Conservation (phyloP, 345 rosid genomes). For the Kandelia obovata region DNA sequence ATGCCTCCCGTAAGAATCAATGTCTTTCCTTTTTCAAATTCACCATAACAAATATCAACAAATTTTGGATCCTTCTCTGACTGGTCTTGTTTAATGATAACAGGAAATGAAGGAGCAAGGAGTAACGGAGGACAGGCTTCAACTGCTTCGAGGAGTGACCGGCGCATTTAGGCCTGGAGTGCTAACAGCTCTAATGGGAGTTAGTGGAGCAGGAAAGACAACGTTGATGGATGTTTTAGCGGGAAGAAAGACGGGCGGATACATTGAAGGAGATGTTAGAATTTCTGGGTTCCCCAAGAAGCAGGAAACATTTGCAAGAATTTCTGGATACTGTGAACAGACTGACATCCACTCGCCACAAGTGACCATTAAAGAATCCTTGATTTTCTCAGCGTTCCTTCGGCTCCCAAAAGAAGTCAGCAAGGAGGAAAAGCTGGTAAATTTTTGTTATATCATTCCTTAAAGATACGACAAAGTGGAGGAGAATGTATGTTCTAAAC, state of each 20-base stretch:
- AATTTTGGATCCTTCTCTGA: slow-evolving; percentile 1
- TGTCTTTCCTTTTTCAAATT: too few species aligned
- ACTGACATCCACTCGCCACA: slow-evolving; percentile 62
- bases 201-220: slow-evolving; percentile 71
- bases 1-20: slow-evolving; percentile 64
- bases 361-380: slow-evolving; percentile 50
- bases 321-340: slow-evolving; percentile 64
- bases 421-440: slow-evolving; percentile 21
- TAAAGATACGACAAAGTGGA: neutral
- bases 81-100: neutral
- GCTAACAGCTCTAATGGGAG: slow-evolving; percentile 66
- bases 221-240: slow-evolving; percentile 72
- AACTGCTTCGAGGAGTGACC: slow-evolving; percentile 47
- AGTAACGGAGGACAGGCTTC: slow-evolving; percentile 39
- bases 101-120: slow-evolving; percentile 48
- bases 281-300: slow-evolving; percentile 52
- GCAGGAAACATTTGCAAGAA: slow-evolving; percentile 54
- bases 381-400: slow-evolving; percentile 45
- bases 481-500: neutral
- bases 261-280: slow-evolving; percentile 46
- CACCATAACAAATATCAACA: neutral
- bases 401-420: slow-evolving; percentile 22
- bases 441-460: neutral
- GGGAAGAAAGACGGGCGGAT: slow-evolving; percentile 54
- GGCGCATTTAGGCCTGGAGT: slow-evolving; percentile 62